phyloP scores from a whole-genome alignment of 768 basidiomycete species.

The Pisolithus orientalis region DNA sequence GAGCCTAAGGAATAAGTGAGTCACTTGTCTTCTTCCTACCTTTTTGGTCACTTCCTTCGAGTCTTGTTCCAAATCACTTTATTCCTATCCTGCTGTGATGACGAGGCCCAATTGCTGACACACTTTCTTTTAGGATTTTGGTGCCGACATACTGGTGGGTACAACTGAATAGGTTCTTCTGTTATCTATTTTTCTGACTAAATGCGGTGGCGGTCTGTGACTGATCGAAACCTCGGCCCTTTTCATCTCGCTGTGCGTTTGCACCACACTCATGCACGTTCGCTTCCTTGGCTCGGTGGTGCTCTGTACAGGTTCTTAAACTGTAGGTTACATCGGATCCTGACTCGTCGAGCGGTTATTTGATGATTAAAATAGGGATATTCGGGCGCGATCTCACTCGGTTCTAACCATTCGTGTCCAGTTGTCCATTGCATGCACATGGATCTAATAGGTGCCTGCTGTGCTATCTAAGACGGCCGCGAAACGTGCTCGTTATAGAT shows the following conservation, averaged over 20 bases:
- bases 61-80: neutral
- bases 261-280: neutral
- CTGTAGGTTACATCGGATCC: constrained; percentile 34
- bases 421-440: neutral
- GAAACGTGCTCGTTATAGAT: neutral
- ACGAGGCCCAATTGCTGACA: constrained; percentile 1
- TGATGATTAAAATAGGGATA: constrained; percentile 42
- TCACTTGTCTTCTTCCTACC: constrained; percentile 7
- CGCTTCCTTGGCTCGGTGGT: neutral
- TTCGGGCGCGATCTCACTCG: constrained; percentile 70
- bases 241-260: neutral
- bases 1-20: constrained; percentile 64
- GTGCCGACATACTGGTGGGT: constrained; percentile 62
- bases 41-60: neutral
- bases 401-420: constrained; percentile 34
- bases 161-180: too few relatives aligned
- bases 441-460: neutral
- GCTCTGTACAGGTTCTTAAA: constrained; percentile 52
- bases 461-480: too few relatives aligned
- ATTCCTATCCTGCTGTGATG: neutral
- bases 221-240: neutral
- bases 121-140: constrained; percentile 40
- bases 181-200: neutral
- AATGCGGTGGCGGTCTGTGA: neutral
- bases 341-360: neutral